Evolutionary conservation across 2,329 filamentous ascomycete species (phyloP).

Genomic region (Cylindrodendrum hubeiense): DNA sequence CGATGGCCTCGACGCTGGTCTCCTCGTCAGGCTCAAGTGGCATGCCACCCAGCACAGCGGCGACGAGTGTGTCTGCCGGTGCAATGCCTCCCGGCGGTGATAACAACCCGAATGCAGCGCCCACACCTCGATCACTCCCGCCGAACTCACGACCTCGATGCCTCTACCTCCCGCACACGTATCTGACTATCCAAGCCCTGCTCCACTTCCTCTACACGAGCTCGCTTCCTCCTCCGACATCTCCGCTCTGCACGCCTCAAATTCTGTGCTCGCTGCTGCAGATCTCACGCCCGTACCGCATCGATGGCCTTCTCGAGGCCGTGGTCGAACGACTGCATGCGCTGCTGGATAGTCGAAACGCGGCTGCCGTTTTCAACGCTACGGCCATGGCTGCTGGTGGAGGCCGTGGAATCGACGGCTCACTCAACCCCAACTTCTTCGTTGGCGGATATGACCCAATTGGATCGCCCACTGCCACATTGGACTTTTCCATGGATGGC

Average conservation of each 20-base stretch:
- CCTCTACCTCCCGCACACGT: conserved; percentile 93
- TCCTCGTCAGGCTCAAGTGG: conserved; percentile 54
- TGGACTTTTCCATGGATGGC: conserved; percentile 50
- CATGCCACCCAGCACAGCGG: conserved; percentile 57
- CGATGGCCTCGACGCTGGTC: conserved; percentile 59
- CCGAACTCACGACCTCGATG: conserved; percentile 81
- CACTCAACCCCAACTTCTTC: conserved; percentile 73
- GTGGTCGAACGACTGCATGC: conserved; percentile 92
- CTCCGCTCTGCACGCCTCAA: conserved; percentile 89
- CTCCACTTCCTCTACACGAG: conserved; percentile 96
- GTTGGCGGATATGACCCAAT: conserved; percentile 62
- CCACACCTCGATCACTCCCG: conserved; percentile 68
- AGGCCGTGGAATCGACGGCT: conserved; percentile 82
- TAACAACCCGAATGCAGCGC: conserved; percentile 63
- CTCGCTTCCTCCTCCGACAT: conserved; percentile 80
- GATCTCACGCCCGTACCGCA: conserved; percentile 90
- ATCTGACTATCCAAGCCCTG: conserved; percentile 88
- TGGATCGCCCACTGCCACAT: conserved; percentile 48
- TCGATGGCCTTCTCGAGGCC: conserved; percentile 92
- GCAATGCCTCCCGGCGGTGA: conserved; percentile 56
- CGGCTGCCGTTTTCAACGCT: conserved; percentile 97
- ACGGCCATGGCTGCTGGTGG: conserved; percentile 98
- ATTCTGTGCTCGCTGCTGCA: conserved; percentile 96
- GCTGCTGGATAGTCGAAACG: conserved; percentile 91
- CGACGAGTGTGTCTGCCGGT: conserved; percentile 56